phyloP scores from a whole-genome alignment of 257 asterid genomes.

The Ajuga chamaepitys region DNA sequence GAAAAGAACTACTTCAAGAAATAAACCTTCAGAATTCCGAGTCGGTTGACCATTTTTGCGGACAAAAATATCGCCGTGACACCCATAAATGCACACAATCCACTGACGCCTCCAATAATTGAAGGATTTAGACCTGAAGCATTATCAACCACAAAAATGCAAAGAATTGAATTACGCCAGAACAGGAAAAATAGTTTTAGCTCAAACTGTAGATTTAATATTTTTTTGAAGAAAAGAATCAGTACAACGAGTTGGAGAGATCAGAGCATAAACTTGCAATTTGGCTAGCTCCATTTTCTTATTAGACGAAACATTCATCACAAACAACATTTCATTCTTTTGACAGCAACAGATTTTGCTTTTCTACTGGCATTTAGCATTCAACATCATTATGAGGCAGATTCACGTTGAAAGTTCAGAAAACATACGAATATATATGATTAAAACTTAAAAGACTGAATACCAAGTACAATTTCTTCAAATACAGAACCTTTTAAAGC shows the following conservation, averaged over 20 bases:
- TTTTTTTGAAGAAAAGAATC: neutral
- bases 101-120: constrained; percentile 85
- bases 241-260: neutral
- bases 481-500: constrained; percentile 4
- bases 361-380: too few species aligned
- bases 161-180: neutral
- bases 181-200: neutral
- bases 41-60: constrained; percentile 64
- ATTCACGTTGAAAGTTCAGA: too few species aligned
- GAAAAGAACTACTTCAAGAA: constrained; percentile 8
- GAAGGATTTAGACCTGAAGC: constrained; percentile 85
- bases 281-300: too few species aligned
- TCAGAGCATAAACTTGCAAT: neutral
- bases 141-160: constrained; percentile 8
- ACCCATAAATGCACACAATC: constrained; percentile 88
- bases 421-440: neutral
- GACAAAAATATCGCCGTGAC: constrained; percentile 86
- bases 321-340: too few species aligned
- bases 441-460: too few species aligned
- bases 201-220: neutral
- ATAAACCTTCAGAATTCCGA: constrained; percentile 70
- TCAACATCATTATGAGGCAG: too few species aligned
- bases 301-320: too few species aligned
- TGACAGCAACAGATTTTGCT: too few species aligned
- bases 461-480: too few species aligned